Conservation (phyloP, 768 basidiomycete species). For the Leucogyrophana mollusca region DNA sequence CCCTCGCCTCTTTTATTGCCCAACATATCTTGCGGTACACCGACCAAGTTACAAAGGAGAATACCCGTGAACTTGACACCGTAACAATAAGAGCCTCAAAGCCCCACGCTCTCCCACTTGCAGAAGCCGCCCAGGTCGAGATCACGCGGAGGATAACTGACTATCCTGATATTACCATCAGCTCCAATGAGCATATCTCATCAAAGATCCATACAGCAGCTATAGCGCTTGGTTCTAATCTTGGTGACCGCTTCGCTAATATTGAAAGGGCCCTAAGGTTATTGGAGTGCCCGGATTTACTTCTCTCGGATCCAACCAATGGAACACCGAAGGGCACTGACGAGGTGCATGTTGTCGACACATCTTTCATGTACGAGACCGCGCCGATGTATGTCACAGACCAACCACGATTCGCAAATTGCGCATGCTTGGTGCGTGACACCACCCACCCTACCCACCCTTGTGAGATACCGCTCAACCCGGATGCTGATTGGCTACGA, state of each 20-base stretch:
- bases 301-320: constrained; percentile 22
- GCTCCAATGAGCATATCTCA: neutral
- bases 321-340: constrained; percentile 23
- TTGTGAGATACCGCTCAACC: neutral
- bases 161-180: neutral
- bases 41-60: constrained; percentile 12
- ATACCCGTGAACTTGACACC: constrained; percentile 5
- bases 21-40: constrained; percentile 36
- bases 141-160: constrained; percentile 41
- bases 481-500: too few species aligned
- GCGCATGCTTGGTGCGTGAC: constrained; percentile 81
- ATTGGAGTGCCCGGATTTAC: constrained; percentile 51
- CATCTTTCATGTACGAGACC: constrained; percentile 91
- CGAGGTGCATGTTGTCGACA: constrained; percentile 54
- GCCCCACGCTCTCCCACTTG: constrained; percentile 67
- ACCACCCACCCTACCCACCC: neutral
- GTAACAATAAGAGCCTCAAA: constrained; percentile 66
- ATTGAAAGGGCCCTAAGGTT: constrained; percentile 75
- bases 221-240: constrained; percentile 86
- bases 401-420: constrained; percentile 87
- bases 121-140: constrained; percentile 61
- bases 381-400: constrained; percentile 94
- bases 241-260: constrained; percentile 83
- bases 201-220: constrained; percentile 40
- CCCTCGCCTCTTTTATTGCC: constrained; percentile 60